Evolutionary conservation across 1,284 basidiomycete genomes (phyloP).

Genomic region (Ganoderma sinense): DNA sequence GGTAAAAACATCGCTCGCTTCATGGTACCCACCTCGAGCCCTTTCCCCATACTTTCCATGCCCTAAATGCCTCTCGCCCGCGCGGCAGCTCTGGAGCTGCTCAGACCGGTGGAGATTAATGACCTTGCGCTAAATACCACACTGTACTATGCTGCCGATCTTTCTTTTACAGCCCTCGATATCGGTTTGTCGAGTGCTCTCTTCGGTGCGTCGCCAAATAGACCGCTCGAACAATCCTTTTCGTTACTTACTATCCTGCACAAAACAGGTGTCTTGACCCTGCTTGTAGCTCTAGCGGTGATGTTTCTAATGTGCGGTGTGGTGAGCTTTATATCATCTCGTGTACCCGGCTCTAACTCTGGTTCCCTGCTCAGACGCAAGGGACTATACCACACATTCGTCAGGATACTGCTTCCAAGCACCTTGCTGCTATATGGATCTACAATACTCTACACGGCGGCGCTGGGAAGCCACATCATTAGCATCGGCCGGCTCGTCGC

Average conservation of each 20-base stretch:
- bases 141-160: neutral
- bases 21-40: neutral
- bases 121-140: neutral
- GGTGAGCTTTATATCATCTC: neutral
- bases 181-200: slow-evolving; percentile 1
- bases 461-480: neutral
- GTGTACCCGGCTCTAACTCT: neutral
- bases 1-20: neutral
- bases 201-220: slow-evolving; percentile 1
- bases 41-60: neutral
- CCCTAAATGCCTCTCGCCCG: neutral
- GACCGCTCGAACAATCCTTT: neutral
- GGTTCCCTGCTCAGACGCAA: neutral
- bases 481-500: neutral
- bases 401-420: slow-evolving; percentile 2
- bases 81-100: neutral
- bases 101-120: neutral
- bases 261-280: neutral
- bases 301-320: neutral
- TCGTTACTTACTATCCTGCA: neutral
- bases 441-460: neutral
- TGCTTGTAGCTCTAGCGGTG: neutral
- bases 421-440: neutral
- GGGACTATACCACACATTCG: neutral
- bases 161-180: neutral